phyloP scores from a whole-genome alignment of 75 land plant genomes.

The Cupressus sempervirens region DNA sequence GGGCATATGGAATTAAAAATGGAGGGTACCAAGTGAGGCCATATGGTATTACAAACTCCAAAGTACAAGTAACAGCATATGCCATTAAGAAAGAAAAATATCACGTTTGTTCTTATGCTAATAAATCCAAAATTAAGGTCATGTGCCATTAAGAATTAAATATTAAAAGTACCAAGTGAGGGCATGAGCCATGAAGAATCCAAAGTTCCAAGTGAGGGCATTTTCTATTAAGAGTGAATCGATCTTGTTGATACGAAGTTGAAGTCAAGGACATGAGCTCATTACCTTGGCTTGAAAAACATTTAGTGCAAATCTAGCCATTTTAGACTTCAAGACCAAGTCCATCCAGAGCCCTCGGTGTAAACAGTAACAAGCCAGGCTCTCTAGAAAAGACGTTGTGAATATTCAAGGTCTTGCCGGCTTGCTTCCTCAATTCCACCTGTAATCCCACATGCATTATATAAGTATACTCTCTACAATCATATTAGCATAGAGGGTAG shows the following conservation, averaged over 20 bases:
- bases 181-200: not conserved
- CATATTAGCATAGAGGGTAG: no score
- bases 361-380: slow-evolving; percentile 12
- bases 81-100: no score
- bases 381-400: slow-evolving; percentile 8
- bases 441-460: not conserved
- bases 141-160: no score
- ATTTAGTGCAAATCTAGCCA: slow-evolving; percentile 17
- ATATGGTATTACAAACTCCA: no score
- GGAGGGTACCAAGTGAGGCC: no score
- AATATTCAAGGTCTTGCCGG: slow-evolving; percentile 13
- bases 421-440: slow-evolving; percentile 17
- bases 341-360: slow-evolving; percentile 19
- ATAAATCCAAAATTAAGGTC: not conserved
- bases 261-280: no score
- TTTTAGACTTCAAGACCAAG: slow-evolving; percentile 15
- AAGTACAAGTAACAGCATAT: no score
- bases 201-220: not conserved
- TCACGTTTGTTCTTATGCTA: no score
- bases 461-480: not conserved
- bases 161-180: no score
- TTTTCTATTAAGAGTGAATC: no score
- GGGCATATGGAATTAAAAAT: no score
- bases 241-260: not conserved
- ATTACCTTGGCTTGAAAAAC: slow-evolving; percentile 7